Percentiles rank a stretch among this genome's conserved stretches.
These are phyloP conservation scores for Mentha longifolia DNA, from an alignment of 257 asterid genomes.

Conservation along the genomic window DNA sequence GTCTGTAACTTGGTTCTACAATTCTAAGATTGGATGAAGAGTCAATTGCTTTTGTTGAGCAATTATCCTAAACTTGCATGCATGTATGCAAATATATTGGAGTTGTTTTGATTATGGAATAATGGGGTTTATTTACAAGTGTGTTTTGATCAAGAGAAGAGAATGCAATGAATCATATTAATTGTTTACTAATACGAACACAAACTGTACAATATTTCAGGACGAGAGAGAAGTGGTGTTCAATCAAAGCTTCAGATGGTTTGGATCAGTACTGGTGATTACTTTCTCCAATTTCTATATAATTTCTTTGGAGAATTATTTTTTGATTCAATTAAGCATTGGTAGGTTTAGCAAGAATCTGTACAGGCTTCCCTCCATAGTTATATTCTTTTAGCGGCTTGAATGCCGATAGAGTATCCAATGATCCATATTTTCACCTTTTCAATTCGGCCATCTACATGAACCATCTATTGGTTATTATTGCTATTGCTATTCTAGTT, in stretches of 20 bases:
- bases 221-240: constrained; percentile 46
- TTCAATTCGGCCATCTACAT: too few relatives aligned
- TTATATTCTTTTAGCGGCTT: constrained; percentile 39
- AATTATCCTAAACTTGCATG: neutral
- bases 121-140: neutral
- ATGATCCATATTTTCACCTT: neutral
- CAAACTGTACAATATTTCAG: constrained; percentile 47
- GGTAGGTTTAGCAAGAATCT: constrained; percentile 41
- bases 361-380: constrained; percentile 41
- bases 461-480: too few relatives aligned
- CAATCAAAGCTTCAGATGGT: constrained; percentile 44
- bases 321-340: constrained; percentile 30
- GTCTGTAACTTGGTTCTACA: neutral
- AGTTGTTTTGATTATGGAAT: constrained; percentile 17
- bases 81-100: neutral
- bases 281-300: constrained; percentile 13
- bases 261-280: constrained; percentile 37
- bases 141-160: neutral
- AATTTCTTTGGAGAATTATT: constrained; percentile 26
- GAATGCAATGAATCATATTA: neutral
- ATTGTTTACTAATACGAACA: neutral
- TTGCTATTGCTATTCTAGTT: too few relatives aligned
- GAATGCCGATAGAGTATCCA: constrained; percentile 1
- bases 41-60: constrained; percentile 12
- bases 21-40: neutral